Evolutionary conservation across 306 rosid species (phyloP).

Genomic region (Cicer yamashitae): DNA sequence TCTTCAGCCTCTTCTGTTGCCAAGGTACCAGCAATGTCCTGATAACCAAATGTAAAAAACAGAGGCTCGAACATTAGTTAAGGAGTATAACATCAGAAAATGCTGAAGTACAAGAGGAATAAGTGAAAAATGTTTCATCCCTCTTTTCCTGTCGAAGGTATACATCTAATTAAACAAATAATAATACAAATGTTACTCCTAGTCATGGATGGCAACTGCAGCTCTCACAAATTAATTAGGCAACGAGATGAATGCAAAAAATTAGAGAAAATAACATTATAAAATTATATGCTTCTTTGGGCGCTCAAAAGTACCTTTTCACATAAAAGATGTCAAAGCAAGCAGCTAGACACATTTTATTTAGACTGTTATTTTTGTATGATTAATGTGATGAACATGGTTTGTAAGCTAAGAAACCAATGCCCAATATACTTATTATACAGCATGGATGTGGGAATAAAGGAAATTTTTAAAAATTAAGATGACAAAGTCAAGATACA

Average conservation of each 20-base stretch:
- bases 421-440: neutral
- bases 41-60: constrained; percentile 46
- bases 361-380: neutral
- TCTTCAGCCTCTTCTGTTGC: constrained; percentile 92
- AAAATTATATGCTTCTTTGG: constrained; percentile 1
- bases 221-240: neutral
- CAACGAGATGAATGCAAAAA: constrained; percentile 10
- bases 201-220: constrained; percentile 4
- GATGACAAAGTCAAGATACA: neutral
- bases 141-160: neutral
- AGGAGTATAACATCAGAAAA: constrained; percentile 10
- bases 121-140: constrained; percentile 22
- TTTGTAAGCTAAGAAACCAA: neutral
- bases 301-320: neutral
- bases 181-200: constrained; percentile 30
- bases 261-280: neutral
- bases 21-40: constrained; percentile 99
- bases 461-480: neutral
- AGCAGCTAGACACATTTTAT: constrained; percentile 7
- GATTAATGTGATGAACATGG: constrained; percentile 11
- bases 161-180: constrained; percentile 33
- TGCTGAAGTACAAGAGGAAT: constrained; percentile 18
- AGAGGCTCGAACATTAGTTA: constrained; percentile 25
- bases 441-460: neutral
- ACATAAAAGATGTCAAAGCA: constrained; percentile 31